Base-by-base conservation (phyloP, 768 basidiomycete species). In the Dictyophora rubrovolvata region DNA sequence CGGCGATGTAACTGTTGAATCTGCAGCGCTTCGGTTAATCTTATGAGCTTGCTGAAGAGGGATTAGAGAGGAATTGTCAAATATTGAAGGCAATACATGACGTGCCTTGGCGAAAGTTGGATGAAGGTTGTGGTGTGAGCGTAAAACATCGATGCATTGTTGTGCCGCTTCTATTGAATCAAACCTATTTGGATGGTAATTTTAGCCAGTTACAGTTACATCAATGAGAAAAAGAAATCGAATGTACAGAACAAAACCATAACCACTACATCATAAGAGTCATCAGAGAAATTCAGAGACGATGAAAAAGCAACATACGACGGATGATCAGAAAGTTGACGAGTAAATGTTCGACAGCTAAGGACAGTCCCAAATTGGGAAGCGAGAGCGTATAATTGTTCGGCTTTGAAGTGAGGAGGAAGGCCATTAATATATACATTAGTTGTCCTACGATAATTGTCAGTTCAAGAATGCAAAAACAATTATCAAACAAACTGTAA, bases 371-470 rank as follows among this genome's bases (percentile, higher is more conserved):
- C 89, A 63, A 82, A 93, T n/a, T 81, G 84, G 21, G 76, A 71
- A 35, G 86, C 78, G 56, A 93, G 81, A 28, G 80, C 80, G 64
- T 83, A 84, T 47, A 93, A 75, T 61, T 89, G 80, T 61, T 89
- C 88, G 65, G 91, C 89, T 0, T 87, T 83, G 65, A 81, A 91
- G 70, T 89, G 83, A 5, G 89, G 86, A 1, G 88, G 89, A 16
- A 93, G 78, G 12, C 89, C 89, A 65, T 92, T 92, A 72, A 92
- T 90, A 68, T 92, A 92, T 0, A 92, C 86, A 64, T 92, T 92
- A 0, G 89, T 87, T 0, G 86, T 83, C 21, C 64, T 68, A 17
- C 4, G 14, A 16, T 10, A 17, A 16, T 18, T 9, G 22, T 55
- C 34, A 54, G 34, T 2, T 14, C 14, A 36, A 54, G 7, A 23